Percentiles rank a stretch among this genome's conserved stretches.
Conservation (phyloP, 495 filamentous ascomycete genomes). For the Aspergillus egyptiacus region DNA sequence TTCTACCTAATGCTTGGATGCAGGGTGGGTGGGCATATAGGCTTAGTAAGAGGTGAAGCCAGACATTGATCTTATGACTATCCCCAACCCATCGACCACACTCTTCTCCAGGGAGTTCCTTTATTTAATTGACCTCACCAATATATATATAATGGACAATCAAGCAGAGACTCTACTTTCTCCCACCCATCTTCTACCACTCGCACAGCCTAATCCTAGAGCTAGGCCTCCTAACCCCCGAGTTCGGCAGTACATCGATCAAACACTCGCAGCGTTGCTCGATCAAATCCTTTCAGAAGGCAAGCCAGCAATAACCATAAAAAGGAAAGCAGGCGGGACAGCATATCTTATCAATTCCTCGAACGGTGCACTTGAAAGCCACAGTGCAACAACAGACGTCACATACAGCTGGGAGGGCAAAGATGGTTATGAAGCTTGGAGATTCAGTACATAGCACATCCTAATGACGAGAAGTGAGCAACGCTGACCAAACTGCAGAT, state of each 20-base stretch:
- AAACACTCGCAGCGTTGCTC: slow-evolving; percentile 23
- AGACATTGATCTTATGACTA: too few relatives aligned
- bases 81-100: too few relatives aligned
- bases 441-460: slow-evolving; percentile 49
- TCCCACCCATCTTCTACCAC: not conserved
- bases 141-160: slow-evolving; percentile 4
- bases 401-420: slow-evolving; percentile 54
- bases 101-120: too few relatives aligned
- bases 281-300: slow-evolving; percentile 25
- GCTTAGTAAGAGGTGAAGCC: too few relatives aligned
- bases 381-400: slow-evolving; percentile 10
- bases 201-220: not conserved
- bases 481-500: slow-evolving; percentile 27
- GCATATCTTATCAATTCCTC: slow-evolving; percentile 20
- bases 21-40: too few relatives aligned
- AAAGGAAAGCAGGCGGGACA: slow-evolving; percentile 19
- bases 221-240: not conserved
- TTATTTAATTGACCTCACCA: not conserved
- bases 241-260: slow-evolving; percentile 32
- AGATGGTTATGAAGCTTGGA: slow-evolving; percentile 55
- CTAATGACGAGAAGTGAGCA: not conserved
- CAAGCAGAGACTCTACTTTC: not conserved
- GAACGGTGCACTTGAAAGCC: slow-evolving; percentile 28
- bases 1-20: too few relatives aligned
- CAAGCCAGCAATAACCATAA: slow-evolving; percentile 29